Evolutionary conservation across 805 yeast species (phyloP), one percentile per base, ranked within the genome.

Genomic region (Metschnikowia dekortorum): DNA sequence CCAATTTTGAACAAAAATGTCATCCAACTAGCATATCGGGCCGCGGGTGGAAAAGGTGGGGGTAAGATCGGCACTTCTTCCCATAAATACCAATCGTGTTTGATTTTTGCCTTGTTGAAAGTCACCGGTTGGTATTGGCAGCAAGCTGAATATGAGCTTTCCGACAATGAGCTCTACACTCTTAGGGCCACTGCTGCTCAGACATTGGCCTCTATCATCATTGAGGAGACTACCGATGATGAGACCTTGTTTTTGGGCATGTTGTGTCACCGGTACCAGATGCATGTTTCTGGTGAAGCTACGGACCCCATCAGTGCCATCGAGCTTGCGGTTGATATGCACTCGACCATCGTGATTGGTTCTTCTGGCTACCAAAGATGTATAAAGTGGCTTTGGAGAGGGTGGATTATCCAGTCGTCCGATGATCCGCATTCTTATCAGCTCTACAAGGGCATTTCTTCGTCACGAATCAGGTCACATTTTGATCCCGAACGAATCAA

Each of bases 351-450:
- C 22, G 84, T 89, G 14, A 87, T 90, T 58, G 84, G 89, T 2
- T 81, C 95, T 0, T 71, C 85, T 8, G 96, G 96, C 0, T 89
- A 82, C 65, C 96, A 89, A 66, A 71, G 96, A 48, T 88, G 96
- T 69, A 78, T 89, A 60, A 82, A 84, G 57, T 89, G 96, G 96
- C 67, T 89, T 44, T 89, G 97, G 97, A 73, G 91, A 50, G 97
- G 97, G 30, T 88, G 96, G 96, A 87, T 89, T 54, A 76, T 87
- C 46, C 96, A 89, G 67, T 79, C 85, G 22, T 80, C 83, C 10
- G 66, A 64, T 11, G 89, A 88, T 61, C 88, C 94, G 6, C 76
- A 79, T 26, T 81, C 83, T 13, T 89, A 85, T 59, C 83, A 81
- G 28, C 61, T 84, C 49, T 88, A 85, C 64, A 78, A 75, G 53